A percentile compares a stretch with the other conserved stretches of the same genome.
Conservation (phyloP, 2,329 filamentous ascomycete genomes). For the Diplodia intermedia region DNA sequence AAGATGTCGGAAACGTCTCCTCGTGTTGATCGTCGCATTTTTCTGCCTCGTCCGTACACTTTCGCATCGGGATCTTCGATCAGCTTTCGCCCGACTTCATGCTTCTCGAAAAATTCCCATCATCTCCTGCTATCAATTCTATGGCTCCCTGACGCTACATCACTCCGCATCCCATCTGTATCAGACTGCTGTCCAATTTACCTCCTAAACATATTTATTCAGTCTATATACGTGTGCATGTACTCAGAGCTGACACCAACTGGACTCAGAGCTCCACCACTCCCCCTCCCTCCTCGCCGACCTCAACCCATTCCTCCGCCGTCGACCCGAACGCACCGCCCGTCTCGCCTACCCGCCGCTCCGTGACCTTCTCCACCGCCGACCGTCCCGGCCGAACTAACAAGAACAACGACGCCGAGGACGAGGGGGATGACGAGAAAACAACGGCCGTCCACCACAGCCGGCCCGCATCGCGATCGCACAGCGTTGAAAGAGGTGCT, state of each 20-base stretch:
- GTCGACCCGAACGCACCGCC: neutral
- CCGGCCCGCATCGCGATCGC: constrained; percentile 1
- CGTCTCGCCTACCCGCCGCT: constrained; percentile 10
- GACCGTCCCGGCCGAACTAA: neutral
- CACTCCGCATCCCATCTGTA: neutral
- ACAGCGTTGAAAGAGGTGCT: neutral
- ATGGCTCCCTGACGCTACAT: neutral
- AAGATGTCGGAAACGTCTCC: neutral
- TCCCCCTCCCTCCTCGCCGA: neutral
- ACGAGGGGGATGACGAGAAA: neutral
- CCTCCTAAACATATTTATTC: neutral
- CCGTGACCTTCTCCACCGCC: constrained; percentile 19
- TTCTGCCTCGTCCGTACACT: neutral
- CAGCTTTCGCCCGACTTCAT: neutral
- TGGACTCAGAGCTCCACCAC: neutral
- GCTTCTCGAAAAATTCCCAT: neutral
- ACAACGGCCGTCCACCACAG: constrained; percentile 23
- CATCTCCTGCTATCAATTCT: neutral
- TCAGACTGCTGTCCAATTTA: neutral
- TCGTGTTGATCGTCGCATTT: constrained; percentile 2
- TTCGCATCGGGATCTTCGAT: neutral
- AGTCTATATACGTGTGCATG: neutral
- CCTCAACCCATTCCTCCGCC: neutral
- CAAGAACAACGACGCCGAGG: too few relatives aligned
- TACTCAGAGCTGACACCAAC: neutral